These are phyloP conservation scores for Lepidium africanum DNA, from an alignment of 345 rosid genomes.

Conservation along the genomic window DNA sequence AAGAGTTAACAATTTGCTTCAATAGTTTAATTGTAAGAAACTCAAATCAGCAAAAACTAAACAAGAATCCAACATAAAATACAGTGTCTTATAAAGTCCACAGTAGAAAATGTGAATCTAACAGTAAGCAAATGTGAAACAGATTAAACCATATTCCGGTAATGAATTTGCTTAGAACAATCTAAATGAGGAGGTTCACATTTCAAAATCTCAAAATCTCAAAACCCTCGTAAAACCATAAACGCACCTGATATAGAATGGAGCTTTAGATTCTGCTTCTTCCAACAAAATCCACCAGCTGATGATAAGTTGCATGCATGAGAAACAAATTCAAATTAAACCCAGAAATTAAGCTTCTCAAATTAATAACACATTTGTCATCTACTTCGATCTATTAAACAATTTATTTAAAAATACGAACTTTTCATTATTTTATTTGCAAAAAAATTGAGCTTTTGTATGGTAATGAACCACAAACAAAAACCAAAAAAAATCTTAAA, in stretches of 20 bases:
- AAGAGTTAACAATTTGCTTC: not conserved
- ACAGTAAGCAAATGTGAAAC: not conserved
- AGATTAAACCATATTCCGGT: not conserved
- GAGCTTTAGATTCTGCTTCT: conserved; percentile 23
- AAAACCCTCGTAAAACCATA: not conserved
- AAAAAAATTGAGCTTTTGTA: not conserved
- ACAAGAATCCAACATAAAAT: not conserved
- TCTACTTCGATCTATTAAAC: conserved; percentile 1
- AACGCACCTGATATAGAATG: conserved; percentile 24
- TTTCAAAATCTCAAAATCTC: too few species aligned
- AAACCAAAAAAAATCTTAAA: not conserved
- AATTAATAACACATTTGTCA: not conserved
- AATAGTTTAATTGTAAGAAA: not conserved
- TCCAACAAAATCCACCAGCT: conserved; percentile 19
- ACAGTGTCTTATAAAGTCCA: not conserved
- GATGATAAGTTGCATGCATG: conserved; percentile 25
- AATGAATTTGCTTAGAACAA: not conserved
- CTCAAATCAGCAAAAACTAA: not conserved
- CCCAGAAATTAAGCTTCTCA: not conserved
- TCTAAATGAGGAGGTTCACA: too few species aligned
- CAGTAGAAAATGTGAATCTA: not conserved
- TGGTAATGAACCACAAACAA: conserved; percentile 1
- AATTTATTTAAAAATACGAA: not conserved
- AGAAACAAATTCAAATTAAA: not conserved
- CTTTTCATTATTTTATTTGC: not conserved